Percentiles rank a stretch among this genome's conserved stretches.
These are phyloP conservation scores for Erigeron canadensis DNA, from an alignment of 129 eudicot species.

Conservation along the genomic window DNA sequence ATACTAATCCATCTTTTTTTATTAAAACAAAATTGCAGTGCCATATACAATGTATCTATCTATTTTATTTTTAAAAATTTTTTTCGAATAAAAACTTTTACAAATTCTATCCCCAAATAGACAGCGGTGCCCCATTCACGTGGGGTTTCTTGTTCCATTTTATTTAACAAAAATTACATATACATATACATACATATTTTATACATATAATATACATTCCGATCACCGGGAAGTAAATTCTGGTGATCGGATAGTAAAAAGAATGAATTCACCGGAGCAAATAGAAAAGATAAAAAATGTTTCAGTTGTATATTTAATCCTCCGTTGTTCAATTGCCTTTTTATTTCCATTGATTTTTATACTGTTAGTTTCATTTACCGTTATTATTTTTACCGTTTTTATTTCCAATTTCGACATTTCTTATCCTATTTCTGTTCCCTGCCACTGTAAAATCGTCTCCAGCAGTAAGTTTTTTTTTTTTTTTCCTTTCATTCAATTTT, in stretches of 20 bases:
- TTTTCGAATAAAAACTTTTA: too few species aligned
- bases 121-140: not conserved
- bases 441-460: slow-evolving; percentile 88
- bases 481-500: not conserved
- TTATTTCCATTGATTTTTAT: slow-evolving; percentile 35
- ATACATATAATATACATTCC: too few species aligned
- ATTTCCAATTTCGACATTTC: slow-evolving; percentile 52
- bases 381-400: slow-evolving; percentile 47
- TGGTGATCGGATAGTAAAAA: slow-evolving; percentile 46
- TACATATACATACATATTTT: too few species aligned
- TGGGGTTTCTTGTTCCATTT: slow-evolving; percentile 18
- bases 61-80: too few species aligned
- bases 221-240: slow-evolving; percentile 53
- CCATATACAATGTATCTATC: too few species aligned
- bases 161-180: slow-evolving; percentile 14
- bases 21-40: too few species aligned
- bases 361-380: slow-evolving; percentile 29
- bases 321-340: slow-evolving; percentile 38
- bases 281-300: slow-evolving; percentile 22
- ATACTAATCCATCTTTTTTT: too few species aligned
- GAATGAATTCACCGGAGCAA: slow-evolving; percentile 55
- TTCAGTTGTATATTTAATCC: slow-evolving; percentile 13
- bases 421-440: slow-evolving; percentile 71
- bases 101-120: too few species aligned
- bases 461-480: slow-evolving; percentile 59